These are phyloP conservation scores for Vigna reflexopilosa DNA, from an alignment of 306 rosid genomes.

Conservation along the genomic window DNA sequence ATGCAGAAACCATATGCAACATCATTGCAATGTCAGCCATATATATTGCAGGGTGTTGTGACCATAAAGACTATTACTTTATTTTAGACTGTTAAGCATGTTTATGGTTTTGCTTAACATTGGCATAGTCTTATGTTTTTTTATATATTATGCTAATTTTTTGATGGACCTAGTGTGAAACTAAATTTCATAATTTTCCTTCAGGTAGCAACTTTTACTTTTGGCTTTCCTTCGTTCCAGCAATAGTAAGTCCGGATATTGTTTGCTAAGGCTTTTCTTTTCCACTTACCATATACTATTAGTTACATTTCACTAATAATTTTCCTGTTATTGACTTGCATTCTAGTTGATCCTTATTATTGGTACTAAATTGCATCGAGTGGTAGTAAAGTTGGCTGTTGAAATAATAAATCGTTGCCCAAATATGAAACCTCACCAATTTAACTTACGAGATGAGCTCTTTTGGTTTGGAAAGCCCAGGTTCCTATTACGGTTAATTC, in stretches of 20 bases:
- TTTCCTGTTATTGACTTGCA: constrained; percentile 29
- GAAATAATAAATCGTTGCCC: constrained; percentile 68
- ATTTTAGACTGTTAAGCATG: background rate
- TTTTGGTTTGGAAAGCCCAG: constrained; percentile 94
- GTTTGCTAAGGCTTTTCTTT: constrained; percentile 14
- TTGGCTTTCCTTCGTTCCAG: constrained; percentile 93
- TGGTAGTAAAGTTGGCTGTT: constrained; percentile 89
- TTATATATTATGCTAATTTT: background rate
- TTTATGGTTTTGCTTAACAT: background rate
- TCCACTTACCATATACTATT: background rate
- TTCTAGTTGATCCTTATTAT: constrained; percentile 77
- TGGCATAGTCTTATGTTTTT: background rate
- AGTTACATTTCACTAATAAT: constrained; percentile 31
- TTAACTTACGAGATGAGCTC: constrained; percentile 81
- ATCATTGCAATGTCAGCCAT: background rate
- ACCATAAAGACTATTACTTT: background rate
- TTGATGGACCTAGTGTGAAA: constrained; percentile 28
- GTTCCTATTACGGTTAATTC: constrained; percentile 73
- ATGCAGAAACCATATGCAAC: background rate
- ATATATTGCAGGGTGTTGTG: background rate
- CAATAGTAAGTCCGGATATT: constrained; percentile 68
- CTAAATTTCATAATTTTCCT: constrained; percentile 43
- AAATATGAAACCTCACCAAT: constrained; percentile 45
- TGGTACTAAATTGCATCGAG: constrained; percentile 85
- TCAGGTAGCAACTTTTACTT: constrained; percentile 91